These are phyloP conservation scores for Amyloporia xantha DNA, from an alignment of 768 basidiomycete species.

Conservation along the genomic window DNA sequence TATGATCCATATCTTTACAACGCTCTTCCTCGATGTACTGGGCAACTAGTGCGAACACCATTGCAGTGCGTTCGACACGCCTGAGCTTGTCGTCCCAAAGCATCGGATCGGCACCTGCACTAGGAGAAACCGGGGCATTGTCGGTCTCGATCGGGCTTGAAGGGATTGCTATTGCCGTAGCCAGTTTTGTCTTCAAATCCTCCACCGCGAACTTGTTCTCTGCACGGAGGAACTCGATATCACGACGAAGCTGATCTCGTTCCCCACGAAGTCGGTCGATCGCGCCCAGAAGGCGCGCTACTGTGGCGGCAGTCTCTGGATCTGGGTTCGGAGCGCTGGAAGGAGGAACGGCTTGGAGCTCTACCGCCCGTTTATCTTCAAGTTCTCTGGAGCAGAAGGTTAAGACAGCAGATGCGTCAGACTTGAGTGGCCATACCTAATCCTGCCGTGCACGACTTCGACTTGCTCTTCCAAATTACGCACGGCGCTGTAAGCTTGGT, in stretches of 20 bases:
- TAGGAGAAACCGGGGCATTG: background rate
- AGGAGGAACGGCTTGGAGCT: no score
- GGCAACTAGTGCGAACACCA: constrained; percentile 13
- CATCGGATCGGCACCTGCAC: constrained; percentile 13
- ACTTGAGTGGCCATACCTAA: background rate
- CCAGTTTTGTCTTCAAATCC: constrained; percentile 46
- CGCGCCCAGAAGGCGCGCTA: constrained; percentile 50
- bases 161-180: constrained; percentile 15
- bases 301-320: constrained; percentile 12
- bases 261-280: constrained; percentile 54
- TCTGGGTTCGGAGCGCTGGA: constrained; percentile 2
- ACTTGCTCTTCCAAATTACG: background rate
- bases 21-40: constrained; percentile 4
- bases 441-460: background rate
- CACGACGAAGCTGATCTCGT: constrained; percentile 47
- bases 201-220: constrained; percentile 63
- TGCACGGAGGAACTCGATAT: constrained; percentile 60
- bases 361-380: no score
- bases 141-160: background rate
- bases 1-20: background rate
- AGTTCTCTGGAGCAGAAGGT: no score
- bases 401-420: no score
- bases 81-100: background rate
- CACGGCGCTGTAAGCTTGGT: background rate
- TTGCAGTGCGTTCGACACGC: background rate